Base-by-base conservation (phyloP, 805 yeast species). In the Lachancea sp. region DNA sequence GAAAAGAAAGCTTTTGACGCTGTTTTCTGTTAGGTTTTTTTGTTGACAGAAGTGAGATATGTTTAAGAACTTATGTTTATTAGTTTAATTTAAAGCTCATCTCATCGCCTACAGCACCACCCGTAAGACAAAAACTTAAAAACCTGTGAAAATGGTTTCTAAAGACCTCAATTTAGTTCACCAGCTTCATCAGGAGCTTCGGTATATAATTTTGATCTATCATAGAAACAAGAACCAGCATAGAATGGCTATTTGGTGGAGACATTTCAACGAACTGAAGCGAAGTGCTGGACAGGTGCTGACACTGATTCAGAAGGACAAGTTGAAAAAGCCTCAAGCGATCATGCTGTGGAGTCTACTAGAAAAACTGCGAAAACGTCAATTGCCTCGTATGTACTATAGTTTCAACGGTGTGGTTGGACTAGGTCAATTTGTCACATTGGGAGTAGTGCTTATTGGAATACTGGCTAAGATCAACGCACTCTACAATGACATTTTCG, bases 181-280 rank as follows among this genome's bases (percentile, higher is more conserved):
- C 8, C 20, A 15, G 16, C 36, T 75, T 2, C 52, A 53, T 32
- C 68, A 62, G 38, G 96, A 89, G 63, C 76, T 65, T 42, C 72
- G 75, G 19, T 55, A 85, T 3, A 60, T 87, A 3, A 83, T 78
- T 51, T 62, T 87, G 33, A 51, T 86, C 2, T 79, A 82, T 57
- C 86, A 82, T 55, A 69, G 95, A 50, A 83, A 81, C 62, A 70
- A 73, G 42, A 86, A 86, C 60, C 96, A 89, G 60, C 95, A 87
- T 57, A 68, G 81, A 3, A 74, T 72, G 7, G 74, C 86, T 26
- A 56, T 58, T 8, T 89, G 96, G 96, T 89, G 95, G 91, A 74
- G 69, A 48, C 72, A 77, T 48, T 66, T 89, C 34, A 73, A 79
- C 49, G 72, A 81, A 9, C 55, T 87, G 22, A 85, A 83, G 53